phyloP scores from a whole-genome alignment of 352 stramenopile genomes.

The Globisporangium heterothallicum region DNA sequence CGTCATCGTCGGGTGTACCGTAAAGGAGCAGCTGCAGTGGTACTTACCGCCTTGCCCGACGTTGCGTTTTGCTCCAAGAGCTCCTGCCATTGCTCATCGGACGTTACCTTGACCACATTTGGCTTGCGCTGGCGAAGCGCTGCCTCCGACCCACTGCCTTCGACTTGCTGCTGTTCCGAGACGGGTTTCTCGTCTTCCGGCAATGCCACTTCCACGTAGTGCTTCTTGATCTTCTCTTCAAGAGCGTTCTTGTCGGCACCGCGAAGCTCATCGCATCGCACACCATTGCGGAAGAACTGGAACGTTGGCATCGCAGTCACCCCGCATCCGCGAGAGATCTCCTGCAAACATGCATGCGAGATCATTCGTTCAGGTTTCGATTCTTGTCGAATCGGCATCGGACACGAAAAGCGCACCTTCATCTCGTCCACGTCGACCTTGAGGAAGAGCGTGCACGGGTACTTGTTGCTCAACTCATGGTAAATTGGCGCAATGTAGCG shows the following conservation, averaged over 20 bases:
- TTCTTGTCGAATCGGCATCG: neutral
- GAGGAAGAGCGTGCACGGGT: constrained; percentile 79
- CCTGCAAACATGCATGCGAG: constrained; percentile 11
- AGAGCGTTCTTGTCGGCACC: constrained; percentile 73
- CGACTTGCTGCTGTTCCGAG: constrained; percentile 10
- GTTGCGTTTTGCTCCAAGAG: constrained; percentile 43
- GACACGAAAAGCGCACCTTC: constrained; percentile 20
- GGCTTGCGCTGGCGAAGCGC: constrained; percentile 66
- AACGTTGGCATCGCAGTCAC: constrained; percentile 95
- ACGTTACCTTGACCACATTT: constrained; percentile 36
- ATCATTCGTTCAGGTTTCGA: neutral
- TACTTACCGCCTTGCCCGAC: constrained; percentile 35
- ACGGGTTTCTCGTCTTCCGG: constrained; percentile 53
- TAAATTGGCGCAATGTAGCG: constrained; percentile 82
- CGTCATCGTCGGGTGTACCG: neutral
- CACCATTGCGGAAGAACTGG: constrained; percentile 90
- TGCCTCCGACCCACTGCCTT: constrained; percentile 12
- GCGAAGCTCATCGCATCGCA: constrained; percentile 85
- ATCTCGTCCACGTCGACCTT: constrained; percentile 89
- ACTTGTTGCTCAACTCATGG: constrained; percentile 82
- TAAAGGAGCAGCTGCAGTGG: constrained; percentile 3
- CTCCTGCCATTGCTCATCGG: constrained; percentile 47
- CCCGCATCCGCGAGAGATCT: constrained; percentile 57
- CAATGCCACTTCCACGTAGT: constrained; percentile 76
- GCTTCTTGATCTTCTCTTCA: constrained; percentile 58